Base-by-base conservation (phyloP, 148 eudicot species). In the Persicaria maculosa region DNA sequence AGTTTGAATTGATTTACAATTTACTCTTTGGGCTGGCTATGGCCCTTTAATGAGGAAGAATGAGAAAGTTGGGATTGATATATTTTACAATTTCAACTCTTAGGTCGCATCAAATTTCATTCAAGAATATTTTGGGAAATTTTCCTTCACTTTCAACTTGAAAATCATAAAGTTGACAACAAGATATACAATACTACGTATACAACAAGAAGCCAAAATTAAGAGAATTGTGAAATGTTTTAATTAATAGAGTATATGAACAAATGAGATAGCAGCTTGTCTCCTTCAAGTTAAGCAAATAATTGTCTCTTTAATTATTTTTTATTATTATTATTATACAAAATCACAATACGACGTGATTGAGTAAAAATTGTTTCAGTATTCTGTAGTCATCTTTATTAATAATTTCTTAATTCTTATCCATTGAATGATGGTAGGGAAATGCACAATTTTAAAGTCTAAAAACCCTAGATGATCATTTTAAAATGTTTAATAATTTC, bases 21-120 rank as follows among this genome's bases (percentile, higher is more conserved):
- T 15, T 43, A 8, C 19, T 20, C 17, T 16, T 22, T 59, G 14
- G 67, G 15, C 40, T 20, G 25, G 67, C 43, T 22, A 65, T 65
- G 47, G 31, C 47, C 46, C 47, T 14, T 65, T 65, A 65, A 14
- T 40, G 46, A 65, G 70, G 5, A 36, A 36, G 17, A 65, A 3
- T 65, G 14, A 36, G 46, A 12, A 65, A 40, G 14, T n/a, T 10
- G 4, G 15, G 25, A 59, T 22, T 25, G 7, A 40, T 57, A 25
- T 57, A 25, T 59, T 12, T 31, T 15, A 65, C 9, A 14, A 65
- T 65, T 65, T 36, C 70, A 65, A 65, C 70, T 65, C 70, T 65
- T 40, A 9, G 47, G 70, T 65, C 70, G 31, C 70, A 16, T 65
- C 70, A 40, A 65, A 65, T 65, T 65, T 62, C 68, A 25, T 31